phyloP scores from a whole-genome alignment of 75 land plant genomes.

The Adiantum capillusveneris region DNA sequence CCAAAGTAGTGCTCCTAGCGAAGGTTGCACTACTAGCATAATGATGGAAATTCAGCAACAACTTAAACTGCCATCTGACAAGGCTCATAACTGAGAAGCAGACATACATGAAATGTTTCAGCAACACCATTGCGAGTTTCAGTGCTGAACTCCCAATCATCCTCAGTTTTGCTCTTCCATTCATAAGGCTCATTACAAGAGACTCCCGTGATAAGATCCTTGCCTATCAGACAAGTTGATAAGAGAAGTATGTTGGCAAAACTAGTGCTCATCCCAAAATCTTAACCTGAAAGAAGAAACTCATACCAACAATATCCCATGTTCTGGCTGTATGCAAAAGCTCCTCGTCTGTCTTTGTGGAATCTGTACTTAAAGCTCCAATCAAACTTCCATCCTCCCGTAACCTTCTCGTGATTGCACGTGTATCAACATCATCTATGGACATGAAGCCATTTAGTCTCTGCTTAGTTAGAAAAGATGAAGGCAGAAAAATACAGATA shows the following conservation, averaged over 20 bases:
- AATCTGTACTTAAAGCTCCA: constrained; percentile 84
- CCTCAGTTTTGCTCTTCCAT: constrained; percentile 62
- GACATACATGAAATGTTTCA: constrained; percentile 57
- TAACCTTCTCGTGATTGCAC: constrained; percentile 92
- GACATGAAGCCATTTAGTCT: not conserved
- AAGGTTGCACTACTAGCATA: no score
- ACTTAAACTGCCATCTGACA: no score
- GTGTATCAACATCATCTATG: constrained; percentile 93
- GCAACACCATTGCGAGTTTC: constrained; percentile 6
- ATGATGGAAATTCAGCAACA: no score
- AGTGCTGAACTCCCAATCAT: constrained; percentile 69
- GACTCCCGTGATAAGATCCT: constrained; percentile 78
- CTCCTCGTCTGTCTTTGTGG: constrained; percentile 70
- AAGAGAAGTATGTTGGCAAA: no score
- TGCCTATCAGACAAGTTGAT: constrained; percentile 47
- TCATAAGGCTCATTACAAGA: constrained; percentile 68
- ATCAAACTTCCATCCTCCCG: constrained; percentile 89
- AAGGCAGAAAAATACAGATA: constrained; percentile 1
- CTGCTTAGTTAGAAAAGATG: constrained; percentile 2
- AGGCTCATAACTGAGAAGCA: no score
- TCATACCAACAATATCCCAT: constrained; percentile 88
- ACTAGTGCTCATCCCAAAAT: no score
- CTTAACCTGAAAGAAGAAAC: no score
- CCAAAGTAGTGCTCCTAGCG: no score
- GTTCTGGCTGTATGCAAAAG: constrained; percentile 55